Conservation (phyloP, 1,284 basidiomycete species). For the Trichosporon sp. region DNA sequence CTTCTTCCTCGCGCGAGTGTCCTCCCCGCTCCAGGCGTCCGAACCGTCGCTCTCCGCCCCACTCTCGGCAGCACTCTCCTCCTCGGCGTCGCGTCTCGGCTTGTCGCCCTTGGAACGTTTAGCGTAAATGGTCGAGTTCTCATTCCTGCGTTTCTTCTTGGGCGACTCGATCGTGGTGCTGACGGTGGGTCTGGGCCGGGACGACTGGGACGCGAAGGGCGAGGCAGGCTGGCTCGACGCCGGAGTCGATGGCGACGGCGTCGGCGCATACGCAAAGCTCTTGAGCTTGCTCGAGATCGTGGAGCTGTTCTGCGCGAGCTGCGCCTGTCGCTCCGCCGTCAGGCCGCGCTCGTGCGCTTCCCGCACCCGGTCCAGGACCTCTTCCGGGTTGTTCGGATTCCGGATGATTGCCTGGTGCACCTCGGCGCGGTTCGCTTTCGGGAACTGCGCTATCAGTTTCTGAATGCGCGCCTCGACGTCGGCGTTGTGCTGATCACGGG, state of each 20-base stretch:
- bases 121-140: slow-evolving; percentile 56
- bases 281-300: neutral
- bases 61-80: slow-evolving; percentile 37
- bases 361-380: slow-evolving; percentile 33
- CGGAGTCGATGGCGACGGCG: slow-evolving; percentile 3
- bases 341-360: neutral
- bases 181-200: neutral
- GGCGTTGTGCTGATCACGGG: slow-evolving; percentile 28
- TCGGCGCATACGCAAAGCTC: slow-evolving; percentile 21
- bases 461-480: slow-evolving; percentile 27
- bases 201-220: neutral
- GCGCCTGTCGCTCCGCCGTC: neutral
- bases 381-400: slow-evolving; percentile 29
- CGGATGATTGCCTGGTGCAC: slow-evolving; percentile 31
- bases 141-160: slow-evolving; percentile 44
- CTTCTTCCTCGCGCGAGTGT: slow-evolving; percentile 34
- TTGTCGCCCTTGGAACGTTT: slow-evolving; percentile 39
- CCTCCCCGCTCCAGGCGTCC: slow-evolving; percentile 51
- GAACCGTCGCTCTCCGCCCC: slow-evolving; percentile 45
- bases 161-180: slow-evolving; percentile 10
- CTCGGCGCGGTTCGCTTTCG: slow-evolving; percentile 24
- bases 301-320: neutral
- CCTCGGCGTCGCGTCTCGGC: slow-evolving; percentile 62
- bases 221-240: neutral
- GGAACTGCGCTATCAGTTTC: slow-evolving; percentile 35